Base-by-base conservation (phyloP, 176 grass and related monocot genomes). In the Aegilops umbellulata region DNA sequence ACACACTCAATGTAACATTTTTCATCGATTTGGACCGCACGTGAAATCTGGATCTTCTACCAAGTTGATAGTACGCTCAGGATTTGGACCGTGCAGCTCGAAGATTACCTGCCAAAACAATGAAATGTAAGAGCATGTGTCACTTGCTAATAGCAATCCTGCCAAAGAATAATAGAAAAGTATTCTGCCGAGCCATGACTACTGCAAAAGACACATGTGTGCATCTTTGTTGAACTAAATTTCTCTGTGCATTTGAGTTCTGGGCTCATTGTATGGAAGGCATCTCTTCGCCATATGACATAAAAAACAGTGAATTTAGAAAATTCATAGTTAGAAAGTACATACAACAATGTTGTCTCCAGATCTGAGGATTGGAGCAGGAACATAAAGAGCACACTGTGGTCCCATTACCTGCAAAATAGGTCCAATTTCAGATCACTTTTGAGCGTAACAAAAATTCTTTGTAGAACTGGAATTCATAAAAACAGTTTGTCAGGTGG, bases 321-420 rank as follows among this genome's bases (percentile, higher is more conserved):
- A 35, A 75, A 27, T 9, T 15, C 6, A 20, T 75, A 66, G 49
- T 8, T 57, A 69, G 20, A 69, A 78, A 80, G 42, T 20, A 88
- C 88, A 72, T 98, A 98, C 96, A 78, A 95, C 12, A 72, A 70
- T 70, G 79, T 98, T 98, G 77, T 88, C 88, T 70, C 96, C 96
- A 88, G 86, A 41, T 78, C 74, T 89, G 44, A 98, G 90, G 30
- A 98, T 82, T 0, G 96, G 96, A 8, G 93, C 90, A 13, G 96
- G 96, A 77, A 95, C 90, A 80, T 98, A 98, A 51, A 95, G 90
- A 53, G 91, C 83, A 79, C 96, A 98, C 26, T 95, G 96, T 14
- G 96, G 96, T 88, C 96, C 96, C 27, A 79, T 65, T 44, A 62
- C 81, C 96, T 98, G 73, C 25, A 83, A 82, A 71, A 90, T 55